Percentiles rank a stretch among this genome's conserved stretches.
Conservation (phyloP, 2,329 filamentous ascomycete genomes). For the Beauveria caledonica region DNA sequence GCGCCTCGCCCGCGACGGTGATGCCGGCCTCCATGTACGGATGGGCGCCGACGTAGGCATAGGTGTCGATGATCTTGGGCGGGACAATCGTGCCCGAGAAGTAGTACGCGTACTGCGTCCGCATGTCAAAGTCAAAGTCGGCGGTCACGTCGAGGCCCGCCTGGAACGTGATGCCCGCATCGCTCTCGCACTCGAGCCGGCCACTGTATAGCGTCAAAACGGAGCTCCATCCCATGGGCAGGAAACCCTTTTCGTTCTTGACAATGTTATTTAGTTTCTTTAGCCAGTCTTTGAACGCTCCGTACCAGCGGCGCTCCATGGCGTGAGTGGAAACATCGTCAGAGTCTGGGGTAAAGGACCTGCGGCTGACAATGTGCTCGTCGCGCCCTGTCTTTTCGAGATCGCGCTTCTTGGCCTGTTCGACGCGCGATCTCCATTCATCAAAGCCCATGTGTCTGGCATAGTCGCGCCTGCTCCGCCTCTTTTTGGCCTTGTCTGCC, state of each 20-base stretch:
- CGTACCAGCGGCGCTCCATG: constrained; percentile 14
- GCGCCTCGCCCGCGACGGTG: constrained; percentile 11
- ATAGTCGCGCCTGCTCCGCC: background rate
- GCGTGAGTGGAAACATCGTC: background rate
- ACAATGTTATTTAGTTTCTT: constrained; percentile 13
- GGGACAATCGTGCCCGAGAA: constrained; percentile 12
- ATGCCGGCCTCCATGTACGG: constrained; percentile 9
- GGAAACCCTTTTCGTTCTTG: constrained; percentile 9
- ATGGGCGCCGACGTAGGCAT: constrained; percentile 11
- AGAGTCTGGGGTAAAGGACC: background rate
- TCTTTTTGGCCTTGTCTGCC: background rate
- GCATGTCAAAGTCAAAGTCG: constrained; percentile 8
- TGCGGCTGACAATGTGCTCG: background rate
- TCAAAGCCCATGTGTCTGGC: background rate
- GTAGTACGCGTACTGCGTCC: constrained; percentile 16
- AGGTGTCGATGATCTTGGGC: constrained; percentile 11
- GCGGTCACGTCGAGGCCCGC: background rate
- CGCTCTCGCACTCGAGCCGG: background rate
- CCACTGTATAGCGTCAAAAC: constrained; percentile 11
- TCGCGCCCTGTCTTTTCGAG: background rate
- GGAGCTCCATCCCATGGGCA: constrained; percentile 11
- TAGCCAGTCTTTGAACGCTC: constrained; percentile 14
- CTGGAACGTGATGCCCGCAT: constrained; percentile 3
- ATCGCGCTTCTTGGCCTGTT: background rate
- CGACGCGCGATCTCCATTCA: background rate